Conservation (phyloP, 2,329 filamentous ascomycete species). For the Pseudogymnoascus sp. region DNA sequence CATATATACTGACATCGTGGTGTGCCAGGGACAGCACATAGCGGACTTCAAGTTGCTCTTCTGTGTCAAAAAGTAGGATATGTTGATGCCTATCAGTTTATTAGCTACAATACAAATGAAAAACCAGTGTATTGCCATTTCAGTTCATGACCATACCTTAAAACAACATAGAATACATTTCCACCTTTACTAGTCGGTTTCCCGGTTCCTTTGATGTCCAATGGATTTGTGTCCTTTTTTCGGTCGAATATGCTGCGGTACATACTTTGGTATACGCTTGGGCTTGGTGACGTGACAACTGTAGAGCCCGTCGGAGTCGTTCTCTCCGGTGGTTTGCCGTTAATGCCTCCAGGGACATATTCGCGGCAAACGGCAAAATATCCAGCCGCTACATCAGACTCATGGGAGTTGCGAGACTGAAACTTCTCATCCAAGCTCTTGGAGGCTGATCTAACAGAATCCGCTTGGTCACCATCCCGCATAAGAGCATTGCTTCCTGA, state of each 20-base stretch:
- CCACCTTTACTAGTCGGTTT: slow-evolving; percentile 50
- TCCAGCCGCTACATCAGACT: slow-evolving; percentile 74
- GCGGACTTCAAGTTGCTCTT: slow-evolving; percentile 88
- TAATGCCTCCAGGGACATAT: slow-evolving; percentile 84
- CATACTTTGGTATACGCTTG: slow-evolving; percentile 96
- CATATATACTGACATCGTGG: slow-evolving; percentile 78
- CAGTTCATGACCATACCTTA: slow-evolving; percentile 50
- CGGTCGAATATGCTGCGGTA: slow-evolving; percentile 93
- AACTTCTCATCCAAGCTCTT: slow-evolving; percentile 53
- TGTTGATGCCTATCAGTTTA: slow-evolving; percentile 65
- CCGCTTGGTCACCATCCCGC: slow-evolving; percentile 56
- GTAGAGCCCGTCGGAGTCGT: slow-evolving; percentile 69
- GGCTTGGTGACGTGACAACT: slow-evolving; percentile 70
- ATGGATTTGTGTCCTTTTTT: slow-evolving; percentile 41
- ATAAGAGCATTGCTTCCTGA: slow-evolving; percentile 38
- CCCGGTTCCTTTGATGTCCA: slow-evolving; percentile 28
- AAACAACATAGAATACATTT: slow-evolving; percentile 88
- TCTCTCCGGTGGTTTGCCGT: slow-evolving; percentile 84
- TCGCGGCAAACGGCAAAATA: slow-evolving; percentile 95
- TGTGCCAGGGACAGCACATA: slow-evolving; percentile 91
- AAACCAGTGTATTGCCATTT: slow-evolving; percentile 15
- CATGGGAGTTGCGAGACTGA: slow-evolving; percentile 47
- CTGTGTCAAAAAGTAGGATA: slow-evolving; percentile 94
- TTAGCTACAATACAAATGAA: slow-evolving; percentile 14
- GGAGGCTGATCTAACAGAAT: slow-evolving; percentile 54